These are phyloP conservation scores for Metschnikowia noctiluminum DNA, from an alignment of 805 yeast species.

Conservation along the genomic window DNA sequence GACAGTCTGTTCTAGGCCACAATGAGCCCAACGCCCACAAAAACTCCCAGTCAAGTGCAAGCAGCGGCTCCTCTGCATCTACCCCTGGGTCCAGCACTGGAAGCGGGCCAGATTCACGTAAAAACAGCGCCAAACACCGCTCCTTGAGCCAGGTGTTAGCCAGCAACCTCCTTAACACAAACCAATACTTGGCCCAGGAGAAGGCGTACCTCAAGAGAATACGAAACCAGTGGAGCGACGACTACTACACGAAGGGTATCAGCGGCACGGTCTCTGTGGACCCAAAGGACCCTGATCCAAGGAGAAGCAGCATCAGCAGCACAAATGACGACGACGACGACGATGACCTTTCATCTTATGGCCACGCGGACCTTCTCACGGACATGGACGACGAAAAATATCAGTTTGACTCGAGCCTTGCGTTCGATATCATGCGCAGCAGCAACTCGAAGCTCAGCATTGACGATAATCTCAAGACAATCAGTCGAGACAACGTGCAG, in stretches of 20 bases:
- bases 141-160: conserved; percentile 17
- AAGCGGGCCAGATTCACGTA: conserved; percentile 10
- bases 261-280: conserved; percentile 34
- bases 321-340: conserved; percentile 31
- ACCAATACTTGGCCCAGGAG: conserved; percentile 59
- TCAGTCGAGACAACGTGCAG: conserved; percentile 37
- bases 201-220: conserved; percentile 61
- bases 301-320: not conserved
- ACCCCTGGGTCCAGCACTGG: not conserved
- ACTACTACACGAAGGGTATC: conserved; percentile 68
- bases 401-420: conserved; percentile 46
- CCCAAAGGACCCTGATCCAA: conserved; percentile 9
- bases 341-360: conserved; percentile 18
- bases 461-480: conserved; percentile 35
- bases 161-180: conserved; percentile 18
- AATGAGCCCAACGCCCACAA: not conserved
- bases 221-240: conserved; percentile 59
- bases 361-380: conserved; percentile 29
- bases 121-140: conserved; percentile 9
- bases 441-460: conserved; percentile 20
- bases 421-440: conserved; percentile 33
- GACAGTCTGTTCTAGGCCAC: not conserved
- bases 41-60: not conserved
- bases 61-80: conserved; percentile 1
- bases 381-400: conserved; percentile 43